Percentiles rank a stretch among this genome's conserved stretches.
phyloP scores from a whole-genome alignment of 2,329 filamentous ascomycete species.

The Mycocentrospora acerina region DNA sequence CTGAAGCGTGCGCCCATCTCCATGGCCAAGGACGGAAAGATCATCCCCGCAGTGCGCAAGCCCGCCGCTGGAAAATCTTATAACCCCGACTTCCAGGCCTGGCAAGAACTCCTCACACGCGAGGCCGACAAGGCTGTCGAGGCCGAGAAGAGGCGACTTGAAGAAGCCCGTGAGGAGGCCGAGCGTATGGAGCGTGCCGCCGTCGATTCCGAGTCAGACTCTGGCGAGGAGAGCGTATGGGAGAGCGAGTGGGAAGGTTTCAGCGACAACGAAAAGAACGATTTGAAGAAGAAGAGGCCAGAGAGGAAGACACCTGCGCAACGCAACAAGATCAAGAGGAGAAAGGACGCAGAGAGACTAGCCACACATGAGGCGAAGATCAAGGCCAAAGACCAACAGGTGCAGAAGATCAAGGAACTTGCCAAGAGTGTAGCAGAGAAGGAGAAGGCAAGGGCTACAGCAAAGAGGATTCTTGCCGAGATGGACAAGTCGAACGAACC shows the following conservation, averaged over 20 bases:
- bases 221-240: slow-evolving; percentile 91
- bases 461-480: slow-evolving; percentile 20
- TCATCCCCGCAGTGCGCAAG: slow-evolving; percentile 73
- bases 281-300: slow-evolving; percentile 70
- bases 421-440: slow-evolving; percentile 63
- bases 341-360: slow-evolving; percentile 81
- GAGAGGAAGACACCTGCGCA: slow-evolving; percentile 84
- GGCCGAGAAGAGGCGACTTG: slow-evolving; percentile 73
- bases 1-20: slow-evolving; percentile 77
- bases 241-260: slow-evolving; percentile 75
- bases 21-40: slow-evolving; percentile 78
- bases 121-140: slow-evolving; percentile 80
- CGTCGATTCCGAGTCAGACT: slow-evolving; percentile 71
- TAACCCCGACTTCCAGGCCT: slow-evolving; percentile 86
- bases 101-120: slow-evolving; percentile 71
- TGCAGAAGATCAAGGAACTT: slow-evolving; percentile 70
- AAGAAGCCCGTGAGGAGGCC: slow-evolving; percentile 65
- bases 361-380: slow-evolving; percentile 74
- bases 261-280: slow-evolving; percentile 53
- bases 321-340: slow-evolving; percentile 82
- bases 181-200: slow-evolving; percentile 68
- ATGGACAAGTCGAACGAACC: slow-evolving; percentile 27
- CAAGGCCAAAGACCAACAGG: slow-evolving; percentile 72
- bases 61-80: slow-evolving; percentile 86
- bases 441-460: slow-evolving; percentile 49